Conservation (phyloP, 2,329 filamentous ascomycete species). For the Stagonosporopsis vannaccii region DNA sequence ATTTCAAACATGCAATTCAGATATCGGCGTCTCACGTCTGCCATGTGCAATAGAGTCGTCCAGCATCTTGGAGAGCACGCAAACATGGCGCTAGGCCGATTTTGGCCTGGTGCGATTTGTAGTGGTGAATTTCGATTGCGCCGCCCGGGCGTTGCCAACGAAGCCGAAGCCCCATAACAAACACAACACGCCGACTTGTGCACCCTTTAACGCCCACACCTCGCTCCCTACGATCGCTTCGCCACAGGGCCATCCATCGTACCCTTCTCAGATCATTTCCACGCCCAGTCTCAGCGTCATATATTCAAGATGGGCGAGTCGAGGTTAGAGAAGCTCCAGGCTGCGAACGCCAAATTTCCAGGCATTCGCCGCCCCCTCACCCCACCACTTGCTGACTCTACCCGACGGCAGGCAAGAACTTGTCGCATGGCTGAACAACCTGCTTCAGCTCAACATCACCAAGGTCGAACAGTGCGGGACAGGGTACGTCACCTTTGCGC, state of each 20-base stretch:
- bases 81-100: not conserved
- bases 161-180: slow-evolving; percentile 33
- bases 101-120: slow-evolving; percentile 7
- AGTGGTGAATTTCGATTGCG: slow-evolving; percentile 29
- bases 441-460: slow-evolving; percentile 95
- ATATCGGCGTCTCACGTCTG: not conserved
- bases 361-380: slow-evolving; percentile 29
- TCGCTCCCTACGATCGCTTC: slow-evolving; percentile 8
- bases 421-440: slow-evolving; percentile 94
- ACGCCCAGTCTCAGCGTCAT: slow-evolving; percentile 7
- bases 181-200: slow-evolving; percentile 28
- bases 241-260: slow-evolving; percentile 11
- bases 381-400: slow-evolving; percentile 28
- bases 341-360: slow-evolving; percentile 23
- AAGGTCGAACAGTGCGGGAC: slow-evolving; percentile 99
- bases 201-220: slow-evolving; percentile 9
- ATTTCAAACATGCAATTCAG: not conserved
- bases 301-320: slow-evolving; percentile 67
- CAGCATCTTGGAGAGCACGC: not conserved
- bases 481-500: slow-evolving; percentile 68
- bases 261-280: slow-evolving; percentile 11
- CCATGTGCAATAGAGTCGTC: not conserved
- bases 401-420: slow-evolving; percentile 80
- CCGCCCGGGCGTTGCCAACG: slow-evolving; percentile 17
- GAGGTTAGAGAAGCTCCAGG: slow-evolving; percentile 55